Evolutionary conservation across 192 early-diverging fungal species (phyloP), one percentile per base, ranked within the genome.

Genomic region (Coemansia sp.): DNA sequence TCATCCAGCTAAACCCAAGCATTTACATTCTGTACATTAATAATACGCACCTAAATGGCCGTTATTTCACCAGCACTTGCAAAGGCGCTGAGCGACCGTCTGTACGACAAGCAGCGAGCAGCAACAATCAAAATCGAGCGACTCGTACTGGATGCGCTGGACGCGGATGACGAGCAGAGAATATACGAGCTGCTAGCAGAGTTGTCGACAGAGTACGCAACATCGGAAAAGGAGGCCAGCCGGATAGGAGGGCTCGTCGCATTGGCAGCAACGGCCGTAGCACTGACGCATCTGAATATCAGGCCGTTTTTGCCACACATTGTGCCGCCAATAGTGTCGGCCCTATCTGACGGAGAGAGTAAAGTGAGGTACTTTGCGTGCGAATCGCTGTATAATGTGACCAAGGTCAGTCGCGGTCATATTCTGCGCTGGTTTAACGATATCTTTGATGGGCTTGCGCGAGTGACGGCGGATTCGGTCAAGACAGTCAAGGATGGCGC

Each of bases 321-420:
- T 64, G 89, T 98, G 4, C 94, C 95, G 16, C 98, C 98, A 3
- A 94, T 98, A 18, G 88, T 99, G 4, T 86, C 94, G 36, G 98
- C 96, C 64, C 92, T 98, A 63, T 76, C 85, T 6, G 95, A 99
- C 73, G 93, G 90, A 61, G 98, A 99, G 74, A 88, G 89, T 36
- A 85, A 93, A 13, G 95, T 98, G 48, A 87, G 96, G 37, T 99
- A 98, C 85, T 99, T 97, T 88, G 97, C 98, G 3, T 98, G 95
- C 67, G 98, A 99, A 79, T 90, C 89, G 62, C 91, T 98, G 88
- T 99, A 99, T 70, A 99, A 99, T 74, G 95, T 99, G 57, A 90
- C 91, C 21, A 99, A 99, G 61, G 98, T 98, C 5, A 94, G 96
- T 26, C 85, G 92, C 42, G 91, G 91, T 5, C 88, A 92, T 59